Conservation (phyloP, 164 flowering plant species). For the Platanus orientalis region DNA sequence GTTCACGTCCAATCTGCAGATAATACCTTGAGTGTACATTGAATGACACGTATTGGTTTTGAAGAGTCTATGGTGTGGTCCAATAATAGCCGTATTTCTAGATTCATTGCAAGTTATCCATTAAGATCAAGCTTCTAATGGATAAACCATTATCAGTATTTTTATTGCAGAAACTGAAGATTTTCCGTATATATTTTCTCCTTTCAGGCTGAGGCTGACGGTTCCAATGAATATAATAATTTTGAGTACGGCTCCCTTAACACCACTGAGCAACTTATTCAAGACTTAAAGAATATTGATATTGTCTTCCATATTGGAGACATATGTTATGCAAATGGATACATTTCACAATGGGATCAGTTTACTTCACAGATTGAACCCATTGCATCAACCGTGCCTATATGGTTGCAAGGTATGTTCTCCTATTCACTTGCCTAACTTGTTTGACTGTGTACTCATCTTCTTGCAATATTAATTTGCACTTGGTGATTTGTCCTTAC, state of each 20-base stretch:
- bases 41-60: too few species aligned
- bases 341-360: slow-evolving; percentile 77
- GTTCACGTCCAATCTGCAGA: too few species aligned
- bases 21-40: too few species aligned
- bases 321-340: slow-evolving; percentile 64
- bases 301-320: slow-evolving; percentile 74
- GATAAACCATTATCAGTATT: too few species aligned
- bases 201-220: slow-evolving; percentile 64
- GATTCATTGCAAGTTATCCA: too few species aligned
- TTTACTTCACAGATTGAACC: slow-evolving; percentile 69
- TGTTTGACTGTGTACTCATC: too few species aligned
- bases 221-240: slow-evolving; percentile 59
- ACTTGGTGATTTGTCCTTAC: slow-evolving; percentile 15
- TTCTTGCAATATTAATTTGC: too few species aligned
- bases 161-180: background rate
- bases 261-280: slow-evolving; percentile 57
- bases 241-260: slow-evolving; percentile 58
- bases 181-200: background rate
- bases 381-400: slow-evolving; percentile 63
- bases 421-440: too few species aligned
- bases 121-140: too few species aligned
- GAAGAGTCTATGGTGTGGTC: too few species aligned
- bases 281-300: slow-evolving; percentile 53
- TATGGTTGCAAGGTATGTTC: slow-evolving; percentile 38
- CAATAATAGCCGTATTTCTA: too few species aligned